Evolutionary conservation across 495 filamentous ascomycete genomes (phyloP).

Genomic region (Penicillium lagena): DNA sequence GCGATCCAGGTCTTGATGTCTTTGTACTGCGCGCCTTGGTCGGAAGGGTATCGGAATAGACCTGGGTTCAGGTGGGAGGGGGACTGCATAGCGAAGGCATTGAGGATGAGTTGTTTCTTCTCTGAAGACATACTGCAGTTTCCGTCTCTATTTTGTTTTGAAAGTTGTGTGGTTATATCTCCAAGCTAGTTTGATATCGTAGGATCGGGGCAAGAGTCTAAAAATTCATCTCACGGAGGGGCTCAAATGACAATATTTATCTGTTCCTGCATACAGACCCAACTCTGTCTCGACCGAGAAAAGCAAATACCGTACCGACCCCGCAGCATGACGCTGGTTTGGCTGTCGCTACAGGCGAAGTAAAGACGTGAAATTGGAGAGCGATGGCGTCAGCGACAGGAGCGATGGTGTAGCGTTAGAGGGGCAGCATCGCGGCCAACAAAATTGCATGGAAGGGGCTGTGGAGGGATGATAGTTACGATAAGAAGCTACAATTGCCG

Average conservation of each 20-base stretch:
- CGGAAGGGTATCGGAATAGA: constrained; percentile 40
- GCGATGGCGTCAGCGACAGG: constrained; percentile 21
- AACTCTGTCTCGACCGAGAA: no score
- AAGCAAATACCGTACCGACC: constrained; percentile 1
- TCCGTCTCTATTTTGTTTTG: neutral
- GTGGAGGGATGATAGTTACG: no score
- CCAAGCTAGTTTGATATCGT: no score
- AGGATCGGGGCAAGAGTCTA: no score
- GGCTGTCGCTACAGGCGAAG: constrained; percentile 3
- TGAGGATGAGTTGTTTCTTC: constrained; percentile 49
- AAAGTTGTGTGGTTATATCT: neutral
- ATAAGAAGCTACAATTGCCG: no score
- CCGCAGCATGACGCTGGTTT: constrained; percentile 8
- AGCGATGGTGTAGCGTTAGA: no score
- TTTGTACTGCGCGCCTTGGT: constrained; percentile 42
- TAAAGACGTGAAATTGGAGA: constrained; percentile 22
- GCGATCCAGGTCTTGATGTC: constrained; percentile 38
- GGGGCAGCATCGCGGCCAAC: no score
- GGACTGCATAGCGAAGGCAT: constrained; percentile 50
- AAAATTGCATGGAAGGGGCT: no score
- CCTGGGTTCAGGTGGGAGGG: constrained; percentile 46
- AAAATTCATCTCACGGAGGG: neutral
- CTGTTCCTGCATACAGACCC: constrained; percentile 1
- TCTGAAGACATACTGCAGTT: constrained; percentile 13
- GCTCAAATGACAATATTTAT: constrained; percentile 1